phyloP scores from a whole-genome alignment of 352 stramenopile species.

The Salisapilia sapeloensis region DNA sequence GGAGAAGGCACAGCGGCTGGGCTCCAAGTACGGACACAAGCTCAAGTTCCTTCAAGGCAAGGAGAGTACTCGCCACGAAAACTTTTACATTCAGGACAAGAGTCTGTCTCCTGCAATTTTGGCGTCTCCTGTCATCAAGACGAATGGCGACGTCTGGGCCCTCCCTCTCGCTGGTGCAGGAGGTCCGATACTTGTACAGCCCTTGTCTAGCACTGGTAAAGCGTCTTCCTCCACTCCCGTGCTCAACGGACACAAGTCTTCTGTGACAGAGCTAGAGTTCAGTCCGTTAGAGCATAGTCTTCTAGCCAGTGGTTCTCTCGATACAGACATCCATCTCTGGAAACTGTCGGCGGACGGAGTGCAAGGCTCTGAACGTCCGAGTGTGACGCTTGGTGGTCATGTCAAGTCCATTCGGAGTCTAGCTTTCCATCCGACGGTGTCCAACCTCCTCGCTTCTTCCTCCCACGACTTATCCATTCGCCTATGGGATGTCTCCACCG shows the following conservation, averaged over 20 bases:
- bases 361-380: slow-evolving; percentile 2
- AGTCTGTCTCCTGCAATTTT: slow-evolving; percentile 16
- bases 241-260: slow-evolving; percentile 46
- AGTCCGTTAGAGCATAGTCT: slow-evolving; percentile 28
- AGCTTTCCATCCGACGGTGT: slow-evolving; percentile 43
- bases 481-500: slow-evolving; percentile 57
- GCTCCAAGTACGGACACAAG: slow-evolving; percentile 57
- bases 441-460: slow-evolving; percentile 40
- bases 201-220: slow-evolving; percentile 21
- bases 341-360: slow-evolving; percentile 8
- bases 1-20: slow-evolving; percentile 44
- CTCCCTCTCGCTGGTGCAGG: slow-evolving; percentile 31
- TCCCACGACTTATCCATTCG: slow-evolving; percentile 38
- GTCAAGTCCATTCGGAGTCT: slow-evolving; percentile 32
- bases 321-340: slow-evolving; percentile 49
- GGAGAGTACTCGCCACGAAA: slow-evolving; percentile 28
- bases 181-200: slow-evolving; percentile 43
- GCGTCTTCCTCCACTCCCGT: slow-evolving; percentile 15
- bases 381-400: slow-evolving; percentile 21
- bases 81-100: slow-evolving; percentile 34
- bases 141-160: slow-evolving; percentile 40
- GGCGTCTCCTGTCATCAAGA: slow-evolving; percentile 23
- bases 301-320: slow-evolving; percentile 36
- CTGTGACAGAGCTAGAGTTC: slow-evolving; percentile 49
- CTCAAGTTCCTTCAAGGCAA: slow-evolving; percentile 66